A percentile compares a stretch with the other conserved stretches of the same genome.
These are phyloP conservation scores for Chloris gayana DNA, from an alignment of 176 grass and related monocot genomes.

Conservation along the genomic window DNA sequence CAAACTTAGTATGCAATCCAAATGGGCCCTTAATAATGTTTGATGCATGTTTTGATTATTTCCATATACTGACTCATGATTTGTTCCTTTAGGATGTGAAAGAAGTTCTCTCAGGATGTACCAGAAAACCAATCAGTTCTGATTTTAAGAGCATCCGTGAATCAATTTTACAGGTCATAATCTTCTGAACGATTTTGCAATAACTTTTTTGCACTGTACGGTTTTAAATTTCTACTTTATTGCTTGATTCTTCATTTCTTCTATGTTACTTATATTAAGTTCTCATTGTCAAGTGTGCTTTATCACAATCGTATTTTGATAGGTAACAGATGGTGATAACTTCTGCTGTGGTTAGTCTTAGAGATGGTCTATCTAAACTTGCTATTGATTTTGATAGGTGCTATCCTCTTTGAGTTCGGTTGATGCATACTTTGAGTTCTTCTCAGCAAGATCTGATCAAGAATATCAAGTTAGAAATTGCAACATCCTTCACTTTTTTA, in stretches of 20 bases:
- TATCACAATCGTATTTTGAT: not conserved
- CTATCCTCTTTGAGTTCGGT: conserved; percentile 80
- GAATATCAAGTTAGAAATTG: conserved; percentile 68
- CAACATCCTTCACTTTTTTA: conserved; percentile 25
- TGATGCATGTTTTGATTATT: conserved; percentile 28
- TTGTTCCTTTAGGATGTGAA: conserved; percentile 62
- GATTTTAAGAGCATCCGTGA: conserved; percentile 74
- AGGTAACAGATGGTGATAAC: conserved; percentile 17
- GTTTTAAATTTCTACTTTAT: conserved; percentile 32
- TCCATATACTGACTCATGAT: conserved; percentile 24
- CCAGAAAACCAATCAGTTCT: conserved; percentile 47
- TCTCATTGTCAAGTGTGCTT: conserved; percentile 21
- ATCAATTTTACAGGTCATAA: conserved; percentile 85
- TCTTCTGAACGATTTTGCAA: conserved; percentile 13
- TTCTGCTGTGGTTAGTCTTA: conserved; percentile 23
- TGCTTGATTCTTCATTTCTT: conserved; percentile 3
- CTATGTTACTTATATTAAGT: conserved; percentile 12
- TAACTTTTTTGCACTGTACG: conserved; percentile 14
- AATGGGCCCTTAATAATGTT: not conserved
- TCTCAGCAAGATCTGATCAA: conserved; percentile 67
- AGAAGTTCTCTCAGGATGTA: conserved; percentile 58
- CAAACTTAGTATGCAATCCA: not conserved
- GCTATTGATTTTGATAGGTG: conserved; percentile 55
- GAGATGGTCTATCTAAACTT: conserved; percentile 29
- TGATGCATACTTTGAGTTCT: conserved; percentile 86